A percentile compares a stretch with the other conserved stretches of the same genome.
phyloP scores from a whole-genome alignment of 2,329 filamentous ascomycete species.

The Nemania diffusa region DNA sequence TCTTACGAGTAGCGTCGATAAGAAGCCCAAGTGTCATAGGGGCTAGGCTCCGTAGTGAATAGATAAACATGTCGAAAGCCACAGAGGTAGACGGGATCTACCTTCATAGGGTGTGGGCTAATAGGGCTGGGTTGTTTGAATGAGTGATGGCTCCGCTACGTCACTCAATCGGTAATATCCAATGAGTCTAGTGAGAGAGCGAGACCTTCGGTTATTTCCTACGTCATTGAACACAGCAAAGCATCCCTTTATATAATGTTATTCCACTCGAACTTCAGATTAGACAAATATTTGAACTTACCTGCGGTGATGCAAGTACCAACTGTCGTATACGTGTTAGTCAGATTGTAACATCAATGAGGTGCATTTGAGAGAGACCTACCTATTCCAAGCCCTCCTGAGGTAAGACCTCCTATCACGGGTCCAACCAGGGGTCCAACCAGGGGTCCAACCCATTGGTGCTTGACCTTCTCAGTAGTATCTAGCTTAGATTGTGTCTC shows the following conservation, averaged over 20 bases:
- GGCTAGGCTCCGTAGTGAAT: no score
- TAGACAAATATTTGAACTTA: constrained; percentile 2
- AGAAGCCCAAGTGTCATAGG: no score
- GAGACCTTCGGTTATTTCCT: no score
- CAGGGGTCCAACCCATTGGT: constrained; percentile 10
- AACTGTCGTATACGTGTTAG: not conserved
- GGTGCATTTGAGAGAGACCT: not conserved
- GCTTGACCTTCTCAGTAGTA: constrained; percentile 19
- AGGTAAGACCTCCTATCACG: not conserved
- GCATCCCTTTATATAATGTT: constrained; percentile 2
- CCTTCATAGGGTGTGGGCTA: no score
- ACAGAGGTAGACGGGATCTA: no score
- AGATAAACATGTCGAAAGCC: no score
- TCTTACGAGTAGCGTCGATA: no score
- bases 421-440: not conserved
- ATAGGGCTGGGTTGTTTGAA: no score
- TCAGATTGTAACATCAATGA: not conserved
- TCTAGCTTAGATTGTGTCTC: constrained; percentile 15
- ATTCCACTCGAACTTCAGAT: not conserved
- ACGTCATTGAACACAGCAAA: constrained; percentile 19
- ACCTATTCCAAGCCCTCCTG: constrained; percentile 20
- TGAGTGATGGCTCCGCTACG: no score
- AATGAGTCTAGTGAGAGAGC: no score
- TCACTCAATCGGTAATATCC: no score
- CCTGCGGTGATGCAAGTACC: constrained; percentile 22